A percentile compares a stretch with the other conserved stretches of the same genome.
These are phyloP conservation scores for Pleurotus tuber-regium DNA, from an alignment of 768 basidiomycete genomes.

Conservation along the genomic window DNA sequence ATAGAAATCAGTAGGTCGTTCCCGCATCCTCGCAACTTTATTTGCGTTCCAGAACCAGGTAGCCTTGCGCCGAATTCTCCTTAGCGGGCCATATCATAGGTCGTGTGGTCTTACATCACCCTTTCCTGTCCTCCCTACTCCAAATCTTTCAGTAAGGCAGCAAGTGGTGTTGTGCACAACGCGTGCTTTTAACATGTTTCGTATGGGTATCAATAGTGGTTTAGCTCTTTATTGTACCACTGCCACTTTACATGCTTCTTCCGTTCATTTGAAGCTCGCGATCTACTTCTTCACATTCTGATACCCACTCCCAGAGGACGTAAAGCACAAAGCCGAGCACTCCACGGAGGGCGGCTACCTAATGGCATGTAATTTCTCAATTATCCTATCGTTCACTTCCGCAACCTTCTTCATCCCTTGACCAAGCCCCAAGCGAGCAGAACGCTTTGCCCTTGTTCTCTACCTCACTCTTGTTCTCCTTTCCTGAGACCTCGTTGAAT, in stretches of 20 bases:
- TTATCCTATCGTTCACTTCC: slow-evolving; percentile 6
- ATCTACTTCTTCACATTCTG: slow-evolving; percentile 5
- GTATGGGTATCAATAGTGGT: neutral
- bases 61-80: neutral
- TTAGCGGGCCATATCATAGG: too few relatives aligned
- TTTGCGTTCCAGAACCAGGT: neutral
- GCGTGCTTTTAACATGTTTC: neutral
- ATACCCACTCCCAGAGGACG: neutral
- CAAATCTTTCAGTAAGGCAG: too few relatives aligned
- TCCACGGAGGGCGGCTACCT: slow-evolving; percentile 6
- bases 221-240: neutral
- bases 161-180: too few relatives aligned
- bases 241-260: slow-evolving; percentile 2
- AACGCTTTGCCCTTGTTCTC: neutral
- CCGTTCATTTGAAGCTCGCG: slow-evolving; percentile 3
- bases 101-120: too few relatives aligned
- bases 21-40: neutral
- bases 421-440: slow-evolving; percentile 7
- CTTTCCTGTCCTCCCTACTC: too few relatives aligned
- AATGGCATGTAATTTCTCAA: neutral
- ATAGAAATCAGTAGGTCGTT: neutral
- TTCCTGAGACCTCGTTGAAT: neutral
- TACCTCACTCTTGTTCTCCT: neutral
- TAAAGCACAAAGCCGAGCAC: slow-evolving; percentile 5
- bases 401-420: slow-evolving; percentile 2